Percentiles rank a stretch among this genome's conserved stretches.
These are phyloP conservation scores for Adansonia digitata DNA, from an alignment of 345 rosid genomes.

Conservation along the genomic window DNA sequence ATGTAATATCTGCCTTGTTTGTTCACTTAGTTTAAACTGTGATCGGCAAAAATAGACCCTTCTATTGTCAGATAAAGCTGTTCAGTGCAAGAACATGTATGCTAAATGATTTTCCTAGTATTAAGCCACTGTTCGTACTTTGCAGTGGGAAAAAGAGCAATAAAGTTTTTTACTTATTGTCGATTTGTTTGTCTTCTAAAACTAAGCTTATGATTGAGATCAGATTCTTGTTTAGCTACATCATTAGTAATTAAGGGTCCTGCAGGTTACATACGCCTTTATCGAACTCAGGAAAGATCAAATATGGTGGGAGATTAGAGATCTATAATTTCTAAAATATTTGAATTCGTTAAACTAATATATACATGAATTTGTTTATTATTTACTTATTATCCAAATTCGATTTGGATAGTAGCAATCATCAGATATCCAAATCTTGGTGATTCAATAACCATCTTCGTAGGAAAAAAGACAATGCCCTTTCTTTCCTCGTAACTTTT, in stretches of 20 bases:
- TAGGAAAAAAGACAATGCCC: not conserved
- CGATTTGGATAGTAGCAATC: too few species aligned
- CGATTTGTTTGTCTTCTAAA: not conserved
- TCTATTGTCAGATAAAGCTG: not conserved
- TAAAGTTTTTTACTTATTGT: not conserved
- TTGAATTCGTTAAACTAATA: too few species aligned
- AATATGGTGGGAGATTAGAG: too few species aligned
- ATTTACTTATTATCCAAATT: too few species aligned
- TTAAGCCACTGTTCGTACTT: not conserved
- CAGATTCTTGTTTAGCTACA: not conserved
- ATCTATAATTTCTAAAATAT: too few species aligned
- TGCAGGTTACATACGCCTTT: not conserved
- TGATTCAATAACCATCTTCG: not conserved
- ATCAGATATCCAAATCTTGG: too few species aligned
- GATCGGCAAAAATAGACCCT: not conserved
- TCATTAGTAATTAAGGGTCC: not conserved
- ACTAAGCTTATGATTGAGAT: not conserved
- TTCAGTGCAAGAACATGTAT: not conserved
- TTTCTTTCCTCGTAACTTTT: not conserved
- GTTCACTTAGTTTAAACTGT: not conserved
- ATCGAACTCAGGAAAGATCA: too few species aligned
- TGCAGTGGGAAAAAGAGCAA: not conserved
- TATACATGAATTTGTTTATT: too few species aligned
- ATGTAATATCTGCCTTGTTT: not conserved
- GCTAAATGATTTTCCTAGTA: not conserved